These are phyloP conservation scores for Platanthera zijinensis DNA, from an alignment of 106 monocot species.

Conservation along the genomic window DNA sequence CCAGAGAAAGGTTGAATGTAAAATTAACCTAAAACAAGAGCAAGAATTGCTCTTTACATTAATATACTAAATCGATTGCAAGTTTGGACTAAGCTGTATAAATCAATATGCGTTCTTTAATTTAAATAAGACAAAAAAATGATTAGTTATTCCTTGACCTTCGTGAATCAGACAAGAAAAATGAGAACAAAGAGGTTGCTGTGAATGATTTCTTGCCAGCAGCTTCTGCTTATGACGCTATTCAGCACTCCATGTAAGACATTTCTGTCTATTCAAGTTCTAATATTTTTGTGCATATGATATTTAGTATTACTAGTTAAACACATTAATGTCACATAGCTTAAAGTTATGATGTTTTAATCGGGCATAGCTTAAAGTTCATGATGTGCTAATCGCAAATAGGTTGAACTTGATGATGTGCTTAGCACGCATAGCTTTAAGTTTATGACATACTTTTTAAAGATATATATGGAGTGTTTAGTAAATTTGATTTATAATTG, in stretches of 20 bases:
- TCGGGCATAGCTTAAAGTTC: too few species aligned
- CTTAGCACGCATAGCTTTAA: too few species aligned
- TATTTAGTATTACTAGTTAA: neutral
- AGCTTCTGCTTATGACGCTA: conserved; percentile 41
- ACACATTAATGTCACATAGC: too few species aligned
- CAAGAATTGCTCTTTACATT: too few species aligned
- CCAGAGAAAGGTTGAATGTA: neutral
- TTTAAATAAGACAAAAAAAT: too few species aligned
- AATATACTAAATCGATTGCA: too few species aligned
- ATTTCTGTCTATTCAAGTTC: neutral
- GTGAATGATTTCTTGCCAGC: conserved; percentile 74
- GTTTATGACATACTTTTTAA: too few species aligned
- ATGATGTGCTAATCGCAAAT: too few species aligned
- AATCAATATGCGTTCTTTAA: too few species aligned
- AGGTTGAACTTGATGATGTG: too few species aligned
- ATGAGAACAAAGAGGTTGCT: conserved; percentile 84
- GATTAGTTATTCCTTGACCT: conserved; percentile 1
- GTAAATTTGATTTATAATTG: neutral
- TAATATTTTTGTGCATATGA: neutral
- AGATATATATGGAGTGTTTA: neutral
- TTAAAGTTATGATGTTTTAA: too few species aligned
- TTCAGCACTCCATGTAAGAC: conserved; percentile 74
- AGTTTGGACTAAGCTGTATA: too few species aligned
- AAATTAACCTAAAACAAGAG: neutral
- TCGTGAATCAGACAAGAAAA: conserved; percentile 61